A percentile compares a stretch with the other conserved stretches of the same genome.
Conservation (phyloP, 352 stramenopile species). For the Phytophthora ramorum region DNA sequence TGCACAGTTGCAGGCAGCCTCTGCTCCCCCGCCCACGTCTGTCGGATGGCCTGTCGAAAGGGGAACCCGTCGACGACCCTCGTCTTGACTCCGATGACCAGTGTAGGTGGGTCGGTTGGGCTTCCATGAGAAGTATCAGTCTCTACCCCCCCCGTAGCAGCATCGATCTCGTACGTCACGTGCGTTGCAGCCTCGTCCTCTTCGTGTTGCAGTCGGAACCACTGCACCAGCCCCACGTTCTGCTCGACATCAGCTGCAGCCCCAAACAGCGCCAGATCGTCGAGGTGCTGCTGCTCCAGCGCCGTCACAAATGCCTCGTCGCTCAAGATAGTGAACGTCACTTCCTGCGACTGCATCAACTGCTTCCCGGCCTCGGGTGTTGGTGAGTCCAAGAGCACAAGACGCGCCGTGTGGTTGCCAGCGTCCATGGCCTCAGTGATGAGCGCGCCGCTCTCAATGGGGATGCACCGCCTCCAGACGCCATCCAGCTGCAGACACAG, state of each 20-base stretch:
- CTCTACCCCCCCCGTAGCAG: constrained; percentile 17
- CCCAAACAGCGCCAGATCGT: constrained; percentile 20
- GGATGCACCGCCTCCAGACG: constrained; percentile 23
- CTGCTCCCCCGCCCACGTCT: constrained; percentile 42
- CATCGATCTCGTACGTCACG: constrained; percentile 20
- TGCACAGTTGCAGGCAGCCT: constrained; percentile 14
- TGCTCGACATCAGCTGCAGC: neutral
- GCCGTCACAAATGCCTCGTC: constrained; percentile 17
- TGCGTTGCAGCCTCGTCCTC: neutral
- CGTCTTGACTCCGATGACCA: constrained; percentile 56
- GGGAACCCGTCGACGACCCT: constrained; percentile 41
- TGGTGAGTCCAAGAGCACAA: constrained; percentile 23
- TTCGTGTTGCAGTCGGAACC: constrained; percentile 11
- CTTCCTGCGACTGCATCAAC: constrained; percentile 16
- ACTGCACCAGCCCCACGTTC: constrained; percentile 22
- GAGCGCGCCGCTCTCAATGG: constrained; percentile 24
- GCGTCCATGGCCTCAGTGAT: constrained; percentile 17
- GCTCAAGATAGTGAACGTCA: constrained; percentile 27
- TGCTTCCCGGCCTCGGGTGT: constrained; percentile 19
- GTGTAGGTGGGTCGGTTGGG: constrained; percentile 14
- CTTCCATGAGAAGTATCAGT: neutral
- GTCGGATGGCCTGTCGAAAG: constrained; percentile 49
- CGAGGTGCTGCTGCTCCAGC: constrained; percentile 14
- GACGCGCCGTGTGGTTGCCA: constrained; percentile 33
- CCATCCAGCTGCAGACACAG: constrained; percentile 34